Percentiles rank a stretch among this genome's conserved stretches.
These are phyloP conservation scores for Botrytis galanthina DNA, from an alignment of 2,329 filamentous ascomycete genomes.

Conservation along the genomic window DNA sequence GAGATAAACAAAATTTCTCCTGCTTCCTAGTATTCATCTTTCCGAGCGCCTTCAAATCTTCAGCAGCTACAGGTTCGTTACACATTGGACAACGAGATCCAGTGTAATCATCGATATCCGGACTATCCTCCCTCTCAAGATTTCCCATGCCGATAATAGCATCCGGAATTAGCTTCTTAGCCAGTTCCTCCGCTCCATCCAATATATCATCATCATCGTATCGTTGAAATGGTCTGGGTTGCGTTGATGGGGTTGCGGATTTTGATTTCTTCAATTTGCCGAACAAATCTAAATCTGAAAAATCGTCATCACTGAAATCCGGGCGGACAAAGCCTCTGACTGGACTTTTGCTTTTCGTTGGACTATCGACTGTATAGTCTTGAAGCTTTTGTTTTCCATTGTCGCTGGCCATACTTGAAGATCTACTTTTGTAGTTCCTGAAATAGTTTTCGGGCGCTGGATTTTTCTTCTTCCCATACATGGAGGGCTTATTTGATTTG, in stretches of 20 bases:
- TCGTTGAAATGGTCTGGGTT: constrained; percentile 6
- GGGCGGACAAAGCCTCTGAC: not conserved
- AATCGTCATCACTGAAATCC: constrained; percentile 9
- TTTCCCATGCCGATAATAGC: not conserved
- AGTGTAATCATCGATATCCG: constrained; percentile 1
- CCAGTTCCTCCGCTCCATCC: constrained; percentile 7
- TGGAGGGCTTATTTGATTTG: not conserved
- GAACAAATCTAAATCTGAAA: not conserved
- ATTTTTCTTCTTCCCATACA: constrained; percentile 16
- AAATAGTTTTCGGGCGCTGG: not conserved
- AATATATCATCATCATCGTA: constrained; percentile 15
- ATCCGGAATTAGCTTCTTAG: not conserved
- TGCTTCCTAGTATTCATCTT: constrained; percentile 58
- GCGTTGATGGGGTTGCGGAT: not conserved
- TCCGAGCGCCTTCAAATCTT: constrained; percentile 53
- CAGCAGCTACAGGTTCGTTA: constrained; percentile 54
- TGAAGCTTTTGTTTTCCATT: constrained; percentile 1
- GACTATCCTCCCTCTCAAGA: not conserved
- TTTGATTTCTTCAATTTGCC: not conserved
- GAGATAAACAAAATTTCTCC: constrained; percentile 60
- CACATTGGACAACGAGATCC: constrained; percentile 63
- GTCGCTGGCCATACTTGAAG: constrained; percentile 12
- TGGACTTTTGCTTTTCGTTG: not conserved
- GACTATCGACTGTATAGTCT: not conserved
- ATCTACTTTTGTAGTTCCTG: constrained; percentile 7